Evolutionary conservation across 768 basidiomycete species (phyloP), one percentile per base, ranked within the genome.

Genomic region (Calocybe cyanea): DNA sequence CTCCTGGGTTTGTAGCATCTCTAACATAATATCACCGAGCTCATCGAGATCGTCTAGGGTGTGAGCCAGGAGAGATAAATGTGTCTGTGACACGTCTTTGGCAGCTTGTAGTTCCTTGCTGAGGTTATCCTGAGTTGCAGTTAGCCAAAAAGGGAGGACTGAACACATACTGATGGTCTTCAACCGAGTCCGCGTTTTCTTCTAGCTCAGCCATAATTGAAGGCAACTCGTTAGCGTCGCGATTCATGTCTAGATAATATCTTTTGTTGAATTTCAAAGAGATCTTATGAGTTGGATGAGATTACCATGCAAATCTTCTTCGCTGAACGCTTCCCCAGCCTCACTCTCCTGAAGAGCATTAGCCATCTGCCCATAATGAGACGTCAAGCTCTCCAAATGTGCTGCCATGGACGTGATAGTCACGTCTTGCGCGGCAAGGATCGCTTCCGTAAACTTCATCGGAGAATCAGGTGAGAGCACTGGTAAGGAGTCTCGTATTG

Each of bases 361-460:
- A 1, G 75, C 78, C 84, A 92, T 91, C 51, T 87, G 80, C 18
- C 83, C 83, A 52, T 85, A 92, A 59, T 92, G 89, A 1, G 72
- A 72, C 1, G 82, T 77, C 25, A 92, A 67, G 54, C 78, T 82
- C 55, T 88, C 86, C 8, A 92, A 62, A 40, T 83, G 79, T 19
- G 66, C 61, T 1, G 90, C 89, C 89, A 92, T 90, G n/a, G 69
- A 66, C 0, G 69, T 71, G 24, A 77, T 76, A 15, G 73, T 72
- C 15, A 57, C 60, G 52, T 85, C 85, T 54, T 90, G 87, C 0
- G 64, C 65, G 3, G 63, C 60, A n/a, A 84, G 54, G 7, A 77
- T 64, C 5, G 68, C 63, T 34, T 78, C 73, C 33, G 84, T 74
- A 1, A 72, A 48, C 18, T 49, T 43, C 19, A 39, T 45, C 2